phyloP scores from a whole-genome alignment of 257 asterid species.

The Ballota nigra region DNA sequence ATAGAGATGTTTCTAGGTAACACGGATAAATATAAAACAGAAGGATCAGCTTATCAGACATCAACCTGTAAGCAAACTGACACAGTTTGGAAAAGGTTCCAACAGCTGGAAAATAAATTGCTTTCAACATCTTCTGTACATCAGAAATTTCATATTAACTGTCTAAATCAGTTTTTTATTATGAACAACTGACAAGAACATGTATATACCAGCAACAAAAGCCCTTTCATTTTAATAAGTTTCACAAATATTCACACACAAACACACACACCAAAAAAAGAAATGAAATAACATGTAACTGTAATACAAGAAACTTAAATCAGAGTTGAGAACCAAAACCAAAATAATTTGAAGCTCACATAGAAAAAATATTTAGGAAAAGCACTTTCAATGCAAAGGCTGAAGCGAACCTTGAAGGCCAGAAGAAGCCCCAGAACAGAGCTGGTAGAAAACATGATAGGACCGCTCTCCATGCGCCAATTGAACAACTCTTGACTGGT shows the following conservation, averaged over 20 bases:
- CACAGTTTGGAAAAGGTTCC: constrained; percentile 5
- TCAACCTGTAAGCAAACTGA: constrained; percentile 16
- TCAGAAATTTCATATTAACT: constrained; percentile 18
- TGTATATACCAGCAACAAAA: not conserved
- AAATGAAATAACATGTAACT: not conserved
- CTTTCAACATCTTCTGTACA: constrained; percentile 5
- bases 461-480: constrained; percentile 78
- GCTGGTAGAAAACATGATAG: constrained; percentile 90
- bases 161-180: not conserved
- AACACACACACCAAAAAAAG: not conserved
- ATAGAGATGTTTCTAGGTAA: not conserved
- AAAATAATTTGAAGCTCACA: constrained; percentile 1
- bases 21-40: not conserved
- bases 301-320: constrained; percentile 9
- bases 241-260: not conserved
- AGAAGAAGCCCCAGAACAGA: constrained; percentile 90
- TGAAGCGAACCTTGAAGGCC: constrained; percentile 63
- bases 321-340: not conserved
- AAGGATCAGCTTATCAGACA: constrained; percentile 11
- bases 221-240: not conserved
- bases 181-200: not conserved
- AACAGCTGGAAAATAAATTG: not conserved
- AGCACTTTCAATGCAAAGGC: constrained; percentile 6
- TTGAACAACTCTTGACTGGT: constrained; percentile 92
- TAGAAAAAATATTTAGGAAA: not conserved